A percentile compares a stretch with the other conserved stretches of the same genome.
Conservation (phyloP, 371 early-diverging fungal species). For the Mortierella sp. region DNA sequence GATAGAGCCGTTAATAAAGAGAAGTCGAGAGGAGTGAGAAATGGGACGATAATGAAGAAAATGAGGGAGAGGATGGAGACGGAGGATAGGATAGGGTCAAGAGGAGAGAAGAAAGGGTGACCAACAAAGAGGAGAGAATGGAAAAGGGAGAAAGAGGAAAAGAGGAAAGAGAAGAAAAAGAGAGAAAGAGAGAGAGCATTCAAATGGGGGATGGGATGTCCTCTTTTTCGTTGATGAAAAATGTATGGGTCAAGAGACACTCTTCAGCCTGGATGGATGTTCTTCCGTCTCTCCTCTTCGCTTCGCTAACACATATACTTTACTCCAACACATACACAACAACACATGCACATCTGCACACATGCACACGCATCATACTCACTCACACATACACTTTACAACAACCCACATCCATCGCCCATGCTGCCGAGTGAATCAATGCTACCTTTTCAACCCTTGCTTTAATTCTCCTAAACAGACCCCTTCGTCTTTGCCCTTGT, state of each 20-base stretch:
- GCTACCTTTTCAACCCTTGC: background rate
- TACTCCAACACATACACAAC: too few relatives aligned
- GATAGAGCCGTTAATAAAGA: background rate
- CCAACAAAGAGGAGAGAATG: background rate
- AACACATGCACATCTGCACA: background rate
- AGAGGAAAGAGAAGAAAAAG: background rate
- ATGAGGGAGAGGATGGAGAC: background rate
- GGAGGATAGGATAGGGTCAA: background rate
- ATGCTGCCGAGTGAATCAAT: background rate
- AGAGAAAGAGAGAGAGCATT: slow-evolving; percentile 2
- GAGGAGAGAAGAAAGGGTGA: background rate
- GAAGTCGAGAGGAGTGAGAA: background rate
- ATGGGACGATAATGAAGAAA: background rate
- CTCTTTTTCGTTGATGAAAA: background rate
- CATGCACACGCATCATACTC: background rate
- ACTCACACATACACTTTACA: background rate
- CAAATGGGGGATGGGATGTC: background rate
- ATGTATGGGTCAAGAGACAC: too few relatives aligned
- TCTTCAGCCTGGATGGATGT: too few relatives aligned
- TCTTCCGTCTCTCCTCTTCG: too few relatives aligned
- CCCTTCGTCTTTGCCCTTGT: background rate
- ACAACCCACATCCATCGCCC: background rate
- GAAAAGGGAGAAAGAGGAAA: background rate
- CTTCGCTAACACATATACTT: too few relatives aligned
- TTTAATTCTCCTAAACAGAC: background rate